Percentiles rank a stretch among this genome's conserved stretches.
Conservation (phyloP, 192 early-diverging fungal genomes). For the Backusella sp. region DNA sequence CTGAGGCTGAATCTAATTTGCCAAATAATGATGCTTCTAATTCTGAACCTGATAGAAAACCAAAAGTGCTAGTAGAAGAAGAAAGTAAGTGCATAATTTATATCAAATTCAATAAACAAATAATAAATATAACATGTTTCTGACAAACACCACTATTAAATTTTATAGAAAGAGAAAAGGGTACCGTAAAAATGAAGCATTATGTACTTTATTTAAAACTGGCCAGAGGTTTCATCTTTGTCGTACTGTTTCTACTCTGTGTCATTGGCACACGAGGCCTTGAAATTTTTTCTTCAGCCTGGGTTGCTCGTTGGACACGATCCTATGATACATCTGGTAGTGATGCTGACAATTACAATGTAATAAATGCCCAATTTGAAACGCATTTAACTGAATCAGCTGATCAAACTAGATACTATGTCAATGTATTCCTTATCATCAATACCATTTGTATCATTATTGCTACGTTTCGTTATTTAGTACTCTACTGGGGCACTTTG, state of each 20-base stretch:
- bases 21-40: neutral
- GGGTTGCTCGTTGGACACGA: conserved; percentile 61
- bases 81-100: conserved; percentile 24
- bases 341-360: neutral
- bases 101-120: neutral
- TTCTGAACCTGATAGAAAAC: conserved; percentile 18
- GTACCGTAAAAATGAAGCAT: conserved; percentile 71
- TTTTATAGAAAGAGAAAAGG: conserved; percentile 58
- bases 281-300: conserved; percentile 55
- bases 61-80: conserved; percentile 45
- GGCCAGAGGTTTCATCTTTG: conserved; percentile 56
- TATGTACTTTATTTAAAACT: conserved; percentile 76
- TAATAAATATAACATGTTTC: neutral
- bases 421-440: conserved; percentile 57
- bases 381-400: conserved; percentile 16
- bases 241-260: conserved; percentile 48
- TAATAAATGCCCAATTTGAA: neutral
- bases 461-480: conserved; percentile 21
- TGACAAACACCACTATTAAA: neutral
- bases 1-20: neutral
- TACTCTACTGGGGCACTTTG: conserved; percentile 43
- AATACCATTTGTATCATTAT: conserved; percentile 27
- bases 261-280: conserved; percentile 44
- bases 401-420: conserved; percentile 36
- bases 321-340: conserved; percentile 5